Evolutionary conservation across 1,139 yeast species (phyloP).

Genomic region (Blastobotrys illinoisensis): DNA sequence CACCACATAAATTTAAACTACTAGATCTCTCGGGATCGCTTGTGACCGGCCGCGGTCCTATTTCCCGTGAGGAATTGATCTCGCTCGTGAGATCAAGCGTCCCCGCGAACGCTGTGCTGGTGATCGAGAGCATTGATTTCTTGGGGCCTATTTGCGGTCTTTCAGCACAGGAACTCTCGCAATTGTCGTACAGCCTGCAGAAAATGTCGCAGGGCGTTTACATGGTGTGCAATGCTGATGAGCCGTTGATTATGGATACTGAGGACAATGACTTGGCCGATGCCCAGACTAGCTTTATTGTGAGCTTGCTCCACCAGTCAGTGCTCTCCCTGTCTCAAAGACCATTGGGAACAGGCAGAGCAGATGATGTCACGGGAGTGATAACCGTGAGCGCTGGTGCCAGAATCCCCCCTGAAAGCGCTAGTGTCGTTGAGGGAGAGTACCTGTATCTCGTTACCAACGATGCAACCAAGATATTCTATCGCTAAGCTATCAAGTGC

Average conservation of each 20-base stretch:
- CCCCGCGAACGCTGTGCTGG: conserved; percentile 5
- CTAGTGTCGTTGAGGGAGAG: conserved; percentile 50
- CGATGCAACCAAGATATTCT: conserved; percentile 32
- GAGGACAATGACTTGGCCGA: conserved; percentile 25
- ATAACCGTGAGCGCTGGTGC: conserved; percentile 54
- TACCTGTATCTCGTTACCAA: conserved; percentile 59
- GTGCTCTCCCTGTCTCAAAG: conserved; percentile 48
- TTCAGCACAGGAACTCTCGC: conserved; percentile 7
- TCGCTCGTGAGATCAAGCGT: not conserved
- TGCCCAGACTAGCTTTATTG: conserved; percentile 42
- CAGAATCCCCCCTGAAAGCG: conserved; percentile 26
- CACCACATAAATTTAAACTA: conserved; percentile 10
- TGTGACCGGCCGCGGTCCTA: conserved; percentile 6
- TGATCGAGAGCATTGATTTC: conserved; percentile 36
- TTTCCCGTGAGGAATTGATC: conserved; percentile 1
- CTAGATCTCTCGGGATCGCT: conserved; percentile 31
- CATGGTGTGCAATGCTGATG: conserved; percentile 34
- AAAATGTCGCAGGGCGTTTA: conserved; percentile 17
- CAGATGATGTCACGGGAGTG: conserved; percentile 76
- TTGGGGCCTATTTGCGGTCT: conserved; percentile 24
- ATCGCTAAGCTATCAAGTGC: conserved; percentile 25
- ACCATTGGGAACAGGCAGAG: conserved; percentile 75
- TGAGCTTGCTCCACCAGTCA: conserved; percentile 48
- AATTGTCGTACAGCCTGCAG: conserved; percentile 8
- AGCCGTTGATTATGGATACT: conserved; percentile 37